These are phyloP conservation scores for Athelia psychrophila DNA, from an alignment of 1,284 basidiomycete species.

Conservation along the genomic window DNA sequence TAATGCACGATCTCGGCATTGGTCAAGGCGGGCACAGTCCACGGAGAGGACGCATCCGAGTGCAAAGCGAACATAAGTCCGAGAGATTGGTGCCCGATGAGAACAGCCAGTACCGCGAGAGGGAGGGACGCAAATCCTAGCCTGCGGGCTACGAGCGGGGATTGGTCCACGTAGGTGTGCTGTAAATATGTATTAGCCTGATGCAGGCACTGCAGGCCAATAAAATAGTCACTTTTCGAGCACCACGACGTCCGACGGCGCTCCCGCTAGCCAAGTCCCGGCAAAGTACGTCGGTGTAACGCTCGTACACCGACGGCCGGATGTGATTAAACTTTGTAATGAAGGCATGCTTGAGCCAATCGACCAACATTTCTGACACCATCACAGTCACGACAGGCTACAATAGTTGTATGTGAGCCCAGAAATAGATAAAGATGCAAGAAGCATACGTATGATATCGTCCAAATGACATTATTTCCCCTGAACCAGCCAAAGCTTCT, in stretches of 20 bases:
- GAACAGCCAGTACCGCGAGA: slow-evolving; percentile 86
- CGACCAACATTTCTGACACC: slow-evolving; percentile 90
- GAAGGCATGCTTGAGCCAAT: slow-evolving; percentile 99
- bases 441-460: slow-evolving; percentile 81
- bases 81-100: slow-evolving; percentile 84
- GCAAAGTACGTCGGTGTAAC: slow-evolving; percentile 95
- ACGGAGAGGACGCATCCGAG: slow-evolving; percentile 38
- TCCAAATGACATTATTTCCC: slow-evolving; percentile 79
- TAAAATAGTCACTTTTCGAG: slow-evolving; percentile 56
- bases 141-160: slow-evolving; percentile 90
- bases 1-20: slow-evolving; percentile 50
- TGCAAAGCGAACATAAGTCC: slow-evolving; percentile 54
- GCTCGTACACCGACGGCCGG: slow-evolving; percentile 91
- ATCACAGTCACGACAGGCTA: slow-evolving; percentile 93
- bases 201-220: too few relatives aligned
- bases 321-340: slow-evolving; percentile 99
- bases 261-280: slow-evolving; percentile 89
- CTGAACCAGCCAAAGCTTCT: slow-evolving; percentile 84
- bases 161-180: slow-evolving; percentile 94
- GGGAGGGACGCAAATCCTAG: slow-evolving; percentile 94
- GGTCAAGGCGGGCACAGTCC: slow-evolving; percentile 42
- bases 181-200: slow-evolving; percentile 24
- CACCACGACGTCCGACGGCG: slow-evolving; percentile 60
- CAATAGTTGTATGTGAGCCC: neutral
- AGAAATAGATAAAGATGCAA: neutral